These are phyloP conservation scores for slime mould (Dictyostelium discoideum) DNA, from an alignment of 78 protist species.

Conservation along the genomic window DNA sequence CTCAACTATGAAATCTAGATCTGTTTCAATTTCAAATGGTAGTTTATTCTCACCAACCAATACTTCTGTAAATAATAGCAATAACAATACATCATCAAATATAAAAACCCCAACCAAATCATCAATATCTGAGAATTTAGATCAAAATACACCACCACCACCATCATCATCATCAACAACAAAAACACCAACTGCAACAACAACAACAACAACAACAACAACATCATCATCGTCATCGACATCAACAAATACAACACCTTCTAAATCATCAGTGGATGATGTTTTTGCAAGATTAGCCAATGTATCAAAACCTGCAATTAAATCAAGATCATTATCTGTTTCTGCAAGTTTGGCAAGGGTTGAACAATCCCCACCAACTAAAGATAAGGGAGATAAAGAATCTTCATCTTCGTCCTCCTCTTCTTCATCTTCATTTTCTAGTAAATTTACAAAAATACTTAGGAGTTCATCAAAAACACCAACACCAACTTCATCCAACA, in stretches of 20 bases:
- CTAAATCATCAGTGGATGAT: conserved; percentile 57
- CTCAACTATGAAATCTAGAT: conserved; percentile 13
- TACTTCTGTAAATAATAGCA: not conserved
- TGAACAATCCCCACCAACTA: not conserved
- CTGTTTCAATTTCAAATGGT: conserved; percentile 46
- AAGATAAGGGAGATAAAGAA: not conserved
- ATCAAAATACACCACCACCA: not conserved
- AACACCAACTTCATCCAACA: not conserved
- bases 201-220: not conserved
- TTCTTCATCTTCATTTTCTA: not conserved
- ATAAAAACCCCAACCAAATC: not conserved
- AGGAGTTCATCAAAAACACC: conserved; percentile 17
- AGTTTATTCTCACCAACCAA: not conserved
- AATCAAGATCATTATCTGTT: conserved; percentile 62
- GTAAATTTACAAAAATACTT: conserved; percentile 5
- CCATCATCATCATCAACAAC: not conserved
- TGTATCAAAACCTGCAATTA: conserved; percentile 37
- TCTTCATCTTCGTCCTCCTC: not conserved
- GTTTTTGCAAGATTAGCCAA: conserved; percentile 63
- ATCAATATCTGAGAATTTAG: not conserved
- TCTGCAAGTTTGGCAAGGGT: not conserved
- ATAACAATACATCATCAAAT: not conserved
- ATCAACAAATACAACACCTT: not conserved
- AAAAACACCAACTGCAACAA: not conserved
- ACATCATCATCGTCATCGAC: not conserved